Conservation (phyloP, 1,284 basidiomycete species). For the Hypsizygus ulmarius region DNA sequence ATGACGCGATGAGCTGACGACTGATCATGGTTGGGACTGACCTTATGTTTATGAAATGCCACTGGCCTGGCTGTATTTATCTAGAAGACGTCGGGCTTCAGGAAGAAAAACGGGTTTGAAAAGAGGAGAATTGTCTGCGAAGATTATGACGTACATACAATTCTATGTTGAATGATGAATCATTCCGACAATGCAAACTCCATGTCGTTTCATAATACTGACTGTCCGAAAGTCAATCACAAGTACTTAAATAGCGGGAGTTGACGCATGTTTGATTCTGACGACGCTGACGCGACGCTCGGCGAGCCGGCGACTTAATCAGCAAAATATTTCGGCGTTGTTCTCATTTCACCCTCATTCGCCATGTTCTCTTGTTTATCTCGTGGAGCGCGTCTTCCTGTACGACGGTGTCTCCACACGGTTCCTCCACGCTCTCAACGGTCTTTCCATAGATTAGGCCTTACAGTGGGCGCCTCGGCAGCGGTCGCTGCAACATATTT, state of each 20-base stretch:
- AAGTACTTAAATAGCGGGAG: constrained; percentile 5
- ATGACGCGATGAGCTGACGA: no score
- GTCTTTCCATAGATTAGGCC: constrained; percentile 29
- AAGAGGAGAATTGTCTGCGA: no score
- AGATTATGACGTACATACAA: no score
- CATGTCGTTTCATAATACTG: neutral
- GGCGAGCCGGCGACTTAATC: constrained; percentile 12
- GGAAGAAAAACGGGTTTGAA: no score
- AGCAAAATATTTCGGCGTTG: constrained; percentile 3
- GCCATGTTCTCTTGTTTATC: constrained; percentile 40
- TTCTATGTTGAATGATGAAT: no score
- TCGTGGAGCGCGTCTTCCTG: constrained; percentile 39
- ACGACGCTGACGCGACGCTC: constrained; percentile 9
- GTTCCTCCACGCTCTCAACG: constrained; percentile 25
- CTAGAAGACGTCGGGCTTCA: no score
- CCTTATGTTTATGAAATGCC: neutral
- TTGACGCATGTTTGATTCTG: constrained; percentile 10
- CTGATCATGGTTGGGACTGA: neutral
- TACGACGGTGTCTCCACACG: constrained; percentile 49
- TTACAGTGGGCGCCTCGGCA: constrained; percentile 44
- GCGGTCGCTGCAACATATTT: constrained; percentile 45
- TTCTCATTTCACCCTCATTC: constrained; percentile 2
- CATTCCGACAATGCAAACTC: no score
- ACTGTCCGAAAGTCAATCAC: neutral
- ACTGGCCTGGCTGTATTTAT: no score